phyloP scores from a whole-genome alignment of 768 basidiomycete genomes.

The Leccinum subtestaceum region DNA sequence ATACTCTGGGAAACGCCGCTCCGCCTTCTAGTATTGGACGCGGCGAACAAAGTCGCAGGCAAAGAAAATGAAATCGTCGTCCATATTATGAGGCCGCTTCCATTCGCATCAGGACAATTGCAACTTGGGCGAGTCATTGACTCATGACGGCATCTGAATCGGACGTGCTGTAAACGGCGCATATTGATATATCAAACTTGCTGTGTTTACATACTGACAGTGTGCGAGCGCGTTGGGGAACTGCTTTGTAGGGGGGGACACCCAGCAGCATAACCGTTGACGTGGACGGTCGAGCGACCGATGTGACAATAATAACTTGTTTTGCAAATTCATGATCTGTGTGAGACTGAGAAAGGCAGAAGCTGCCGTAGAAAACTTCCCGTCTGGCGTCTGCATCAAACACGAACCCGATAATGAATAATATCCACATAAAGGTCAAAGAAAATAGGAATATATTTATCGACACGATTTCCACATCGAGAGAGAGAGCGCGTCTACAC shows the following conservation, averaged over 20 bases:
- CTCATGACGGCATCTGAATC: neutral
- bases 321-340: slow-evolving; percentile 15
- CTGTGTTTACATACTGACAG: neutral
- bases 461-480: neutral
- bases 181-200: neutral
- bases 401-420: slow-evolving; percentile 1
- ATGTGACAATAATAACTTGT: neutral
- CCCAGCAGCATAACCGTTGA: neutral
- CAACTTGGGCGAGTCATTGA: neutral
- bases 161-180: neutral
- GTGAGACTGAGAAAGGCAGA: slow-evolving; percentile 3
- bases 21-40: neutral
- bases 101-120: slow-evolving; percentile 13
- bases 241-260: slow-evolving; percentile 4
- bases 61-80: slow-evolving; percentile 11
- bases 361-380: too few species aligned
- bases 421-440: slow-evolving; percentile 2
- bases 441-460: neutral
- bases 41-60: neutral
- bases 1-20: neutral
- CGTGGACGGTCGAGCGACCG: neutral
- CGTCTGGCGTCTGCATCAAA: neutral
- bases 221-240: slow-evolving; percentile 6
- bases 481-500: neutral
- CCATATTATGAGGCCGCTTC: slow-evolving; percentile 10